phyloP scores from a whole-genome alignment of 129 eudicot species.

The Artemisia tridentata region DNA sequence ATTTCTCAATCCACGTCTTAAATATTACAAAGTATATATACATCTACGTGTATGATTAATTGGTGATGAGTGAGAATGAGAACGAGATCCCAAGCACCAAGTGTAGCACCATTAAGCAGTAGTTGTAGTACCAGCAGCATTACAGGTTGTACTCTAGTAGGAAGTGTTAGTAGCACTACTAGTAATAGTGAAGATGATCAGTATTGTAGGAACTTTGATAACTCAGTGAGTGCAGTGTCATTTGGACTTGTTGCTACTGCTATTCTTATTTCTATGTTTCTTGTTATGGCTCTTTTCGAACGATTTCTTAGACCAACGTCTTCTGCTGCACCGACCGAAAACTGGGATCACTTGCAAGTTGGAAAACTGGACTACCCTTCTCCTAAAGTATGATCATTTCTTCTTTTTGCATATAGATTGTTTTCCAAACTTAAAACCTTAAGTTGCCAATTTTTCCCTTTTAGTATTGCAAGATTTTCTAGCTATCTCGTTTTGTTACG shows the following conservation, averaged over 20 bases:
- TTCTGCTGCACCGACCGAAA: slow-evolving; percentile 25
- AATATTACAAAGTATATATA: too few relatives aligned
- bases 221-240: slow-evolving; percentile 58
- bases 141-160: slow-evolving; percentile 8
- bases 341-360: slow-evolving; percentile 32
- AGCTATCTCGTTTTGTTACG: not conserved
- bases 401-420: not conserved
- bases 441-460: too few relatives aligned
- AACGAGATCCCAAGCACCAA: slow-evolving; percentile 29
- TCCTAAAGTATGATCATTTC: slow-evolving; percentile 51
- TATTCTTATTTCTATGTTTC: slow-evolving; percentile 56
- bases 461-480: not conserved
- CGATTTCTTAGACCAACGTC: slow-evolving; percentile 50
- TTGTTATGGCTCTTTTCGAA: slow-evolving; percentile 58
- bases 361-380: slow-evolving; percentile 62
- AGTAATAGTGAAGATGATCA: slow-evolving; percentile 26
- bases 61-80: slow-evolving; percentile 23
- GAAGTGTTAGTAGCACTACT: slow-evolving; percentile 4
- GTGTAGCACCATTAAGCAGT: slow-evolving; percentile 41
- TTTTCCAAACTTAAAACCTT: not conserved
- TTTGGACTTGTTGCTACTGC: slow-evolving; percentile 67
- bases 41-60: too few relatives aligned
- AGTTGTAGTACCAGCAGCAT: slow-evolving; percentile 16
- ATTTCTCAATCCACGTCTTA: too few relatives aligned
- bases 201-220: slow-evolving; percentile 49